A percentile compares a stretch with the other conserved stretches of the same genome.
phyloP scores from a whole-genome alignment of 371 early-diverging fungal species.

The Thermomucor indicae-seudaticae region DNA sequence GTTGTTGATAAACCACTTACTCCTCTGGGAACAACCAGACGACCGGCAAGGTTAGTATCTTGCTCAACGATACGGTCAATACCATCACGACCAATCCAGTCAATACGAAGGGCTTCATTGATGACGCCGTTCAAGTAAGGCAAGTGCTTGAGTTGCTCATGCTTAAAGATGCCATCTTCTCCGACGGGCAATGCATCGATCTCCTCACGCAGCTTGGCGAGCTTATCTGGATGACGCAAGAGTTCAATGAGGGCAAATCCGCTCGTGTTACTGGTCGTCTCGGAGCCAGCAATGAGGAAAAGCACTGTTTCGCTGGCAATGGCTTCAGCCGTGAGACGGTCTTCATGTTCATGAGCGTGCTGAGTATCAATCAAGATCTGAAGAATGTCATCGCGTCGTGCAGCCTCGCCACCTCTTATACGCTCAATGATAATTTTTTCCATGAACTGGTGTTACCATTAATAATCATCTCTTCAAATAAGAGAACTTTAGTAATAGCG shows the following conservation, averaged over 20 bases:
- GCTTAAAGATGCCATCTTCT: conserved; percentile 13
- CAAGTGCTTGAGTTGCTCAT: conserved; percentile 27
- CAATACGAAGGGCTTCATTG: conserved; percentile 31
- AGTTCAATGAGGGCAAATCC: conserved; percentile 31
- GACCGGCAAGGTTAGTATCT: conserved; percentile 13
- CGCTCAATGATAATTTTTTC: conserved; percentile 23
- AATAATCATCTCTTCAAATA: not conserved
- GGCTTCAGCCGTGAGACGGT: conserved; percentile 20
- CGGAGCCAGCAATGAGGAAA: conserved; percentile 39
- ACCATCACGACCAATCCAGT: conserved; percentile 22
- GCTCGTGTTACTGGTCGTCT: conserved; percentile 32
- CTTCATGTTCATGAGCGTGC: conserved; percentile 15
- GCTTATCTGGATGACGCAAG: conserved; percentile 16
- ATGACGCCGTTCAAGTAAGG: conserved; percentile 37
- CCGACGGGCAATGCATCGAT: conserved; percentile 14
- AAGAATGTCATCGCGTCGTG: conserved; percentile 32
- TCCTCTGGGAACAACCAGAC: conserved; percentile 13
- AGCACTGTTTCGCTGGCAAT: conserved; percentile 32
- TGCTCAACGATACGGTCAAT: conserved; percentile 13
- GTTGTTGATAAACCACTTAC: not conserved
- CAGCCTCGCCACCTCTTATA: conserved; percentile 3
- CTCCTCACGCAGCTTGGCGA: conserved; percentile 23
- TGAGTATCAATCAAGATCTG: conserved; percentile 31
- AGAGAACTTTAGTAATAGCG: not conserved
- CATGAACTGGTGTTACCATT: conserved; percentile 20